phyloP scores from a whole-genome alignment of 345 rosid species.

The Rhodomyrtus tomentosa region DNA sequence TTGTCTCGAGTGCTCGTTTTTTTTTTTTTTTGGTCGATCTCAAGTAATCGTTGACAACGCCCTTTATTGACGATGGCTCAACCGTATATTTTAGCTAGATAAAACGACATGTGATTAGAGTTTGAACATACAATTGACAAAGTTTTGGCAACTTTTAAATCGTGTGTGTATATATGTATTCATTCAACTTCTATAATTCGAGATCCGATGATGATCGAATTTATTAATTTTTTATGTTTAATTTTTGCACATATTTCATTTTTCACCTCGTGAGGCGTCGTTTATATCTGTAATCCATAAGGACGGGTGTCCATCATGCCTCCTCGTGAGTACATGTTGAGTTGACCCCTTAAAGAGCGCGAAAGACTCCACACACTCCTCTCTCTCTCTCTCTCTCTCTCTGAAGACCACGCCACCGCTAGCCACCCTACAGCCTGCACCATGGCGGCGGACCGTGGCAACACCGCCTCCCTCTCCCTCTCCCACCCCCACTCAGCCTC shows the following conservation, averaged over 20 bases:
- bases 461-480: slow-evolving; percentile 23
- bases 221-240: neutral
- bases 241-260: neutral
- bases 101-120: too few relatives aligned
- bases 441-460: slow-evolving; percentile 29
- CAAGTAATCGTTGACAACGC: too few relatives aligned
- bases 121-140: neutral
- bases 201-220: neutral
- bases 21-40: neutral
- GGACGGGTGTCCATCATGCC: neutral
- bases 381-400: neutral
- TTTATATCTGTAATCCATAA: neutral
- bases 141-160: neutral
- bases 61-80: neutral
- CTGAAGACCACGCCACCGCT: neutral
- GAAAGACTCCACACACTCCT: neutral
- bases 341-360: neutral
- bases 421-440: neutral
- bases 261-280: neutral
- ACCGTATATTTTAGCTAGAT: neutral
- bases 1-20: neutral
- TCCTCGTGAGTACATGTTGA: neutral
- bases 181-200: neutral
- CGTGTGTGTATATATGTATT: neutral
- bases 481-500: neutral